Percentiles rank a stretch among this genome's conserved stretches.
These are phyloP conservation scores for Cutaneotrichosporon dermatis DNA, from an alignment of 1,284 basidiomycete genomes.

Conservation along the genomic window DNA sequence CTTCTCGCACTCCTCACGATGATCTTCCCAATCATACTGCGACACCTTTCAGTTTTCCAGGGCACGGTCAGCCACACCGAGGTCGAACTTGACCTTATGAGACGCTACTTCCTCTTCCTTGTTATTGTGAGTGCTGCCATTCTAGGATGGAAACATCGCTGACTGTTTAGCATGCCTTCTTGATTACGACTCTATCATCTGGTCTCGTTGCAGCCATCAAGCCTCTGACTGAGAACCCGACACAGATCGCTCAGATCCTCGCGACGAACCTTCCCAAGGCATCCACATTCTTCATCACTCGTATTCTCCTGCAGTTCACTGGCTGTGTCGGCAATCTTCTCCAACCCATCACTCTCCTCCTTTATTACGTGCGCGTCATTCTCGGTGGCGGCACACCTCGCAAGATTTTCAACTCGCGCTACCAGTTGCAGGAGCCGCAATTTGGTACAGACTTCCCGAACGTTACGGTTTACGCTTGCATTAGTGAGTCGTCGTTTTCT, in stretches of 20 bases:
- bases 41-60: conserved; percentile 62
- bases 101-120: conserved; percentile 68
- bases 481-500: conserved; percentile 56
- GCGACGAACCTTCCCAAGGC: conserved; percentile 63
- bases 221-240: conserved; percentile 49
- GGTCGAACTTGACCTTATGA: conserved; percentile 70
- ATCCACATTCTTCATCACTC: conserved; percentile 75
- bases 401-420: conserved; percentile 50
- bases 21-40: conserved; percentile 64
- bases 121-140: conserved; percentile 55
- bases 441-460: conserved; percentile 80
- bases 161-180: conserved; percentile 54
- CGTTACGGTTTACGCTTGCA: conserved; percentile 69
- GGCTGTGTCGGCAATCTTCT: conserved; percentile 52
- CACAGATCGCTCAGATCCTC: conserved; percentile 54
- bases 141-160: background rate
- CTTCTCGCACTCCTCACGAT: conserved; percentile 66
- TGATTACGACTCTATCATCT: conserved; percentile 65
- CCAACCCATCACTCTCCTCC: conserved; percentile 59
- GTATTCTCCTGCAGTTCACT: conserved; percentile 55
- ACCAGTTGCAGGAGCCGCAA: conserved; percentile 34
- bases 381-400: conserved; percentile 52
- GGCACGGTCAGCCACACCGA: conserved; percentile 67
- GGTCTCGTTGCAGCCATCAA: conserved; percentile 56
- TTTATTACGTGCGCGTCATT: conserved; percentile 63